Evolutionary conservation across 208 protist species (phyloP), one percentile per base, ranked within the genome.

Genomic region (Wallacemonas sp.): DNA sequence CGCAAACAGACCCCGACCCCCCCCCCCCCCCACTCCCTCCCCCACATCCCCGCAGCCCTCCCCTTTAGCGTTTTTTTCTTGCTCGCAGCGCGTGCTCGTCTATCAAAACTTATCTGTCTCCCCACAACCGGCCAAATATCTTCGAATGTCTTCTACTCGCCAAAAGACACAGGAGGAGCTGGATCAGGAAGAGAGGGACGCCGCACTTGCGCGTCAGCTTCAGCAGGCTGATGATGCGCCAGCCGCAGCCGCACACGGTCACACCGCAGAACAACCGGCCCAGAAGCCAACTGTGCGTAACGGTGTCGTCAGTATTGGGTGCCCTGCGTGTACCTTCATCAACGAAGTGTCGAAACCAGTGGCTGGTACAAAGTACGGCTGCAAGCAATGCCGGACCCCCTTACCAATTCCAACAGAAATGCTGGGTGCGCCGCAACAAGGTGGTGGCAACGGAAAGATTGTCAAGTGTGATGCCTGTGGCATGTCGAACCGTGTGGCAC

Each of bases 241-340:
- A 2, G 41, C 30, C 5, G 28, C 54, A 34, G n/a, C 38, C 0
- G 39, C 28, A 51, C 51, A 55, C 1, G 63, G 44, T 17, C 19
- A 54, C n/a, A 27, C n/a, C 59, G 19, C 26, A n/a, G n/a, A n/a
- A n/a, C n/a, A n/a, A n/a, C n/a, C n/a, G 49, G 8, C 24, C 39
- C 31, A 6, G 36, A 6, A 41, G 36, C 9, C 36, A 41, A 14
- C 36, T 41, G 36, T 41, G 9, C 36, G 36, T 41, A 41, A 41
- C 36, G 72, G 66, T 22, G 61, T 15, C 39, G 22, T 75, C 0
- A 44, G 39, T 0, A 59, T 88, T 33, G 62, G 68, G 14, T 93
- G 86, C 53, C 70, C 86, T 31, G 66, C 61, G 14, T 93, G 86
- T 58, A 90, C 80, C 1, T 90, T 86, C 61, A 59, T 82, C 34